Evolutionary conservation across 306 rosid genomes (phyloP).

Genomic region (Begonia masoniana): DNA sequence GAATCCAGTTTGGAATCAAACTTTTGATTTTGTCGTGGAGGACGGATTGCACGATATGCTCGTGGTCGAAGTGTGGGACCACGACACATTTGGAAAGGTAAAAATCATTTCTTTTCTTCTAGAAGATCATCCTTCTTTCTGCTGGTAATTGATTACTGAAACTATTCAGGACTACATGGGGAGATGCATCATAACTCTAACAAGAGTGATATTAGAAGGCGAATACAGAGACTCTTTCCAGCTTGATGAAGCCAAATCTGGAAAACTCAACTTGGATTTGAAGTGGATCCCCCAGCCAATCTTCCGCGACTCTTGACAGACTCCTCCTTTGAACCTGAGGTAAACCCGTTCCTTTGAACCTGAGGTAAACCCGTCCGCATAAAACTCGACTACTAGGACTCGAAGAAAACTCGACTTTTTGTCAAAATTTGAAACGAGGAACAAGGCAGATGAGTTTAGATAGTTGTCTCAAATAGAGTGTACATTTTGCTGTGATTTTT

Average conservation of each 20-base stretch:
- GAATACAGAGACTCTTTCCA: conserved; percentile 65
- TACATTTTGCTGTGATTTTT: too few species aligned
- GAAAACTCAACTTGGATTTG: conserved; percentile 63
- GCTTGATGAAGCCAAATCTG: conserved; percentile 78
- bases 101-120: conserved; percentile 5
- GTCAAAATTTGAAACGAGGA: too few species aligned
- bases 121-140: neutral
- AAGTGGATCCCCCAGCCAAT: conserved; percentile 92
- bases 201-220: conserved; percentile 76
- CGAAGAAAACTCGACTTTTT: too few species aligned
- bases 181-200: conserved; percentile 78
- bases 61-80: conserved; percentile 80
- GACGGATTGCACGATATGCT: conserved; percentile 97
- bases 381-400: too few species aligned
- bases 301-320: conserved; percentile 54
- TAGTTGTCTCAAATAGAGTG: too few species aligned
- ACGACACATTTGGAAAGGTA: conserved; percentile 98
- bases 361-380: too few species aligned
- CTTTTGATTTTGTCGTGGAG: conserved; percentile 90
- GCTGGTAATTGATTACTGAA: neutral
- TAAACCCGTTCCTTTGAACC: too few species aligned
- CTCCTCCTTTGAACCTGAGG: too few species aligned
- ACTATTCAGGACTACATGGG: conserved; percentile 78
- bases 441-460: too few species aligned
- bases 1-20: conserved; percentile 97